Conservation (phyloP, 164 flowering plant genomes). For the Nymphaea thermarum region DNA sequence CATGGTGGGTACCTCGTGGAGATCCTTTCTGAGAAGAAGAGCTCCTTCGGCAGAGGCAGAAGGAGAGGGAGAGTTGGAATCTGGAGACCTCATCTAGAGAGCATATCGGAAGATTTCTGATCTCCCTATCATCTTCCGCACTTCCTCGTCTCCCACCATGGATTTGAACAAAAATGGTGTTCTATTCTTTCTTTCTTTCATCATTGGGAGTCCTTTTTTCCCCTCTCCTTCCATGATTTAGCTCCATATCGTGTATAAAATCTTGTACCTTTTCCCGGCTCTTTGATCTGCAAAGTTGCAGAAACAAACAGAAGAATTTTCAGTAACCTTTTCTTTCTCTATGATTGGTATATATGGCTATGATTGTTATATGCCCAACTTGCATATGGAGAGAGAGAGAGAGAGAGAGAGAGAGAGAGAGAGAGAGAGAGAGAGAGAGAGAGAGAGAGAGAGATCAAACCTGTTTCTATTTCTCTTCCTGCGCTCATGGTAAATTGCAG, state of each 20-base stretch:
- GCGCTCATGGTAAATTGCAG: not conserved
- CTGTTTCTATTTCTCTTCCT: not conserved
- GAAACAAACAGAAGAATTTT: not conserved
- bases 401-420: too few relatives aligned
- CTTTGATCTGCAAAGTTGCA: not conserved
- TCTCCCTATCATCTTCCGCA: not conserved
- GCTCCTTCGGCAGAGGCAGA: constrained; percentile 21
- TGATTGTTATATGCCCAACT: not conserved
- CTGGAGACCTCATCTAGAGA: constrained; percentile 70
- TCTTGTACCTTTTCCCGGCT: not conserved
- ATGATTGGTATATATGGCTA: not conserved
- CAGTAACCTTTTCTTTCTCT: not conserved
- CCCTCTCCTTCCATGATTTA: too few relatives aligned
- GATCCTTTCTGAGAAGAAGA: constrained; percentile 17
- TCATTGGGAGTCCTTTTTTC: too few relatives aligned
- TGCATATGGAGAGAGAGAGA: too few relatives aligned
- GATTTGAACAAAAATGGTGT: not conserved
- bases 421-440: not conserved
- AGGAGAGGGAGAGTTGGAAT: constrained; percentile 25
- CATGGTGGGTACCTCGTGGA: constrained; percentile 10
- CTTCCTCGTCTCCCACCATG: not conserved
- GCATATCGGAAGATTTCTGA: constrained; percentile 44
- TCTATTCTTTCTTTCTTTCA: not conserved
- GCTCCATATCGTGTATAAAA: not conserved
- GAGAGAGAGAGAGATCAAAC: not conserved